Evolutionary conservation across 768 basidiomycete species (phyloP).

Genomic region (Gloeopeniophorella convolvens): DNA sequence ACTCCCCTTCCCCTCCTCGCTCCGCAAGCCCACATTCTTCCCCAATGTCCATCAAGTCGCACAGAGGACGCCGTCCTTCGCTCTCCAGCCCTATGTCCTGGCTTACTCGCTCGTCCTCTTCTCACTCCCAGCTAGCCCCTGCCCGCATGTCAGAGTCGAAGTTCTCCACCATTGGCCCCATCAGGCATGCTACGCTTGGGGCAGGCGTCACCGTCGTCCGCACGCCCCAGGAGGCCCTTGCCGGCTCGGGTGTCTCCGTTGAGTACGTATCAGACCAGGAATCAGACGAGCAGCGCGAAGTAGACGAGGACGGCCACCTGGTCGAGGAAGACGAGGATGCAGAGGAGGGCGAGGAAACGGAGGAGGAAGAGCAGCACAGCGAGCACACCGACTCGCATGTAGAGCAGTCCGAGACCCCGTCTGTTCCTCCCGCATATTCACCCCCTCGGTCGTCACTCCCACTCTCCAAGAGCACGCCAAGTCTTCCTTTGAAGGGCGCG

Average conservation of each 20-base stretch:
- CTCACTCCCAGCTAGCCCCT: slow-evolving; percentile 26
- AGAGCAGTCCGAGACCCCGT: slow-evolving; percentile 6
- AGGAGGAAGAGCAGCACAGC: background rate
- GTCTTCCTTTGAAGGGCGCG: slow-evolving; percentile 23
- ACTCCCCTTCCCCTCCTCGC: background rate
- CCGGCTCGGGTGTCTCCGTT: slow-evolving; percentile 24
- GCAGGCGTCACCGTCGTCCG: slow-evolving; percentile 68
- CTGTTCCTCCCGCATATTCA: slow-evolving; percentile 21
- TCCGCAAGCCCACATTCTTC: too few species aligned
- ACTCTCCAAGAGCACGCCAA: slow-evolving; percentile 20
- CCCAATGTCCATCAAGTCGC: slow-evolving; percentile 22
- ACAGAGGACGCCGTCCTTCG: slow-evolving; percentile 31
- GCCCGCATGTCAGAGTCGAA: slow-evolving; percentile 41
- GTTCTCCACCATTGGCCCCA: slow-evolving; percentile 27
- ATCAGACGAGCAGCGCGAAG: background rate
- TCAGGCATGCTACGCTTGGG: slow-evolving; percentile 50
- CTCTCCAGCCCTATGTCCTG: slow-evolving; percentile 38
- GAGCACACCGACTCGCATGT: background rate
- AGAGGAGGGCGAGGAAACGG: background rate
- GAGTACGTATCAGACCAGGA: slow-evolving; percentile 9
- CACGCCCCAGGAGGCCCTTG: slow-evolving; percentile 74
- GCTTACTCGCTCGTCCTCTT: slow-evolving; percentile 35
- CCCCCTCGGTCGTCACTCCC: slow-evolving; percentile 26
- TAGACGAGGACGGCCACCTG: background rate
- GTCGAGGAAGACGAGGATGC: background rate